phyloP scores from a whole-genome alignment of 805 yeast species.

The Nakazawaea peltata region DNA sequence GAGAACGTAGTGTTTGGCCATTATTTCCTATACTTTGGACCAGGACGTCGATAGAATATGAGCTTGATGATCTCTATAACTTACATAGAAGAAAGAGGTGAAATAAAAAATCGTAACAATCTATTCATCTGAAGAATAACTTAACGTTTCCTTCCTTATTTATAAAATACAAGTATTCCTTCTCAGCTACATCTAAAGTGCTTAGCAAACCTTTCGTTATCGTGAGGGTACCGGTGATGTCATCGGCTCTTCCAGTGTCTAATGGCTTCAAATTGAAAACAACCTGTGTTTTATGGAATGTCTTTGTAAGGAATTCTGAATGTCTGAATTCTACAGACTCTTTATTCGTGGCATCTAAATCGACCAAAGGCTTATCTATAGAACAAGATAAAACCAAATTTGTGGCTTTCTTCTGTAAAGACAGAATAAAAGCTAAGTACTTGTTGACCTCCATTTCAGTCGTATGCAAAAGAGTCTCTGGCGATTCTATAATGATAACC shows the following conservation, averaged over 20 bases:
- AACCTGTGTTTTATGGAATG: constrained; percentile 42
- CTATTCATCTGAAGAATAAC: constrained; percentile 31
- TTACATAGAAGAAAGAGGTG: constrained; percentile 16
- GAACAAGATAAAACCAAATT: constrained; percentile 17
- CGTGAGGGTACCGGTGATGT: constrained; percentile 65
- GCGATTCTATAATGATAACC: constrained; percentile 13
- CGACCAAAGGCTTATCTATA: constrained; percentile 15
- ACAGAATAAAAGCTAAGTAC: constrained; percentile 3
- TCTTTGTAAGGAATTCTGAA: constrained; percentile 36
- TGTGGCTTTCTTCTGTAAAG: constrained; percentile 10
- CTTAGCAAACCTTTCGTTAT: constrained; percentile 45
- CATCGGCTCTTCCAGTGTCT: constrained; percentile 75
- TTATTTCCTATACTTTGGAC: constrained; percentile 77
- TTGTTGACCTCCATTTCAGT: constrained; percentile 3
- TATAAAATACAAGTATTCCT: constrained; percentile 54
- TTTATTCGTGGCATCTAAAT: constrained; percentile 11
- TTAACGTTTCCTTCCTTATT: constrained; percentile 45
- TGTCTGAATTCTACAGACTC: constrained; percentile 24
- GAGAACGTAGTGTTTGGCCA: constrained; percentile 93
- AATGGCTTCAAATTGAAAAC: constrained; percentile 58
- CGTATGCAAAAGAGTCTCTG: constrained; percentile 19
- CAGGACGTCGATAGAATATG: constrained; percentile 83
- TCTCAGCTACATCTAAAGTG: constrained; percentile 34
- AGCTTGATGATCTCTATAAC: constrained; percentile 67
- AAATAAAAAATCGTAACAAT: neutral